Conservation (phyloP, 2,329 filamentous ascomycete species). For the Rutstroemia sp. region DNA sequence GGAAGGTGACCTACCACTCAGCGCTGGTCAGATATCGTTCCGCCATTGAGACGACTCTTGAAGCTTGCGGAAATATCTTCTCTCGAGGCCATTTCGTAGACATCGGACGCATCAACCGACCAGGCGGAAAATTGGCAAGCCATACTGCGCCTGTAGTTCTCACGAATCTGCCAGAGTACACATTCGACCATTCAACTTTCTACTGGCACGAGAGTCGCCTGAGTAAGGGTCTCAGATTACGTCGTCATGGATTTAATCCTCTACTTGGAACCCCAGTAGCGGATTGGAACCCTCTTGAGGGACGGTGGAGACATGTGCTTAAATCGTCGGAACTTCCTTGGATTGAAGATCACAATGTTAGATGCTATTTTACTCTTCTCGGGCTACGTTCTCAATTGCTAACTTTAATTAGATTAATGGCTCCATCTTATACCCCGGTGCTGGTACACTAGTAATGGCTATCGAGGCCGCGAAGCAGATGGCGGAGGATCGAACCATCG, state of each 20-base stretch:
- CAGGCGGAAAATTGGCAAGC: neutral
- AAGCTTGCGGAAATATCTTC: constrained; percentile 1
- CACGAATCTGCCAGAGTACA: constrained; percentile 41
- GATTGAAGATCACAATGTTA: constrained; percentile 25
- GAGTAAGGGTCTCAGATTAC: constrained; percentile 36
- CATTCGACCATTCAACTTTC: constrained; percentile 43
- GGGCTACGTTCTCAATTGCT: neutral
- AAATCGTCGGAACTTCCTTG: constrained; percentile 23
- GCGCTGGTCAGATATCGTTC: neutral
- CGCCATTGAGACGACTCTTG: neutral
- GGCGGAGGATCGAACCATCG: constrained; percentile 4
- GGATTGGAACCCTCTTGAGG: constrained; percentile 17
- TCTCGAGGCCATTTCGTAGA: constrained; percentile 2
- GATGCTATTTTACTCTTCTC: neutral
- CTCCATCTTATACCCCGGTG: constrained; percentile 25
- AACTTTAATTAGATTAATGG: neutral
- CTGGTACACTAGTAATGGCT: constrained; percentile 28
- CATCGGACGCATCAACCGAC: constrained; percentile 4
- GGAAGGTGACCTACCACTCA: neutral
- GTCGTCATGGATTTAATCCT: constrained; percentile 35
- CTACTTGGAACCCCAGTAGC: constrained; percentile 24
- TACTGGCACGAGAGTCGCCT: constrained; percentile 47
- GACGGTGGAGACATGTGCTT: constrained; percentile 28
- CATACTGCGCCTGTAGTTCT: constrained; percentile 20
- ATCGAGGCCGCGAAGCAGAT: constrained; percentile 22